Evolutionary conservation across 306 rosid species (phyloP).

Genomic region (Vachellia pachyceras): DNA sequence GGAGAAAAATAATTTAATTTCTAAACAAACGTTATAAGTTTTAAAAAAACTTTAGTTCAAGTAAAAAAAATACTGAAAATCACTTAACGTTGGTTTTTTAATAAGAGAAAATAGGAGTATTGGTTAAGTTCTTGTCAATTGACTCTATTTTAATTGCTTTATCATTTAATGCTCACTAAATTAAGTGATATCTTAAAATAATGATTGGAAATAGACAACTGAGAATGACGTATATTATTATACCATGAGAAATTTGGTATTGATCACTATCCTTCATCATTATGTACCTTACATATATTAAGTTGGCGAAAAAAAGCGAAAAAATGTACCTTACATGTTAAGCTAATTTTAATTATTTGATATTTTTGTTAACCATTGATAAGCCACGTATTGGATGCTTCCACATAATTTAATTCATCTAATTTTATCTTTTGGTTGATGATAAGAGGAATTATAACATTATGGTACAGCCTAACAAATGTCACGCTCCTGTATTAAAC

Average conservation of each 20-base stretch:
- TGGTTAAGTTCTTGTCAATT: not conserved
- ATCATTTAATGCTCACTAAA: not conserved
- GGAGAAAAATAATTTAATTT: too few species aligned
- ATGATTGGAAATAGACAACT: not conserved
- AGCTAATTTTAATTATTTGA: not conserved
- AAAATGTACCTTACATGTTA: not conserved
- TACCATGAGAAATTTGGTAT: not conserved
- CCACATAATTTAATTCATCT: not conserved
- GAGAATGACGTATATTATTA: not conserved
- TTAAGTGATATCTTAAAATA: not conserved
- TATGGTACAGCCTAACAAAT: constrained; percentile 1
- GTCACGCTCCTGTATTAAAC: not conserved
- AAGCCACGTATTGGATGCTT: not conserved
- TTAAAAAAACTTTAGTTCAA: too few species aligned
- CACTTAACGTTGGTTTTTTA: too few species aligned
- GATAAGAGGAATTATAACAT: not conserved
- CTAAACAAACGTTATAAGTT: too few species aligned
- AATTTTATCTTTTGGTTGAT: not conserved
- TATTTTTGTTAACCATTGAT: not conserved
- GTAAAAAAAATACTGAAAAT: too few species aligned
- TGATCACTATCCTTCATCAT: constrained; percentile 3
- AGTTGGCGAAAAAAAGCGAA: too few species aligned
- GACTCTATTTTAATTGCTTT: not conserved
- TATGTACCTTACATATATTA: not conserved
- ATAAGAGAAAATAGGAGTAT: not conserved